Evolutionary conservation across 2,329 filamentous ascomycete genomes (phyloP), one percentile per base, ranked within the genome.

Genomic region (Paecilomyces fulvus): DNA sequence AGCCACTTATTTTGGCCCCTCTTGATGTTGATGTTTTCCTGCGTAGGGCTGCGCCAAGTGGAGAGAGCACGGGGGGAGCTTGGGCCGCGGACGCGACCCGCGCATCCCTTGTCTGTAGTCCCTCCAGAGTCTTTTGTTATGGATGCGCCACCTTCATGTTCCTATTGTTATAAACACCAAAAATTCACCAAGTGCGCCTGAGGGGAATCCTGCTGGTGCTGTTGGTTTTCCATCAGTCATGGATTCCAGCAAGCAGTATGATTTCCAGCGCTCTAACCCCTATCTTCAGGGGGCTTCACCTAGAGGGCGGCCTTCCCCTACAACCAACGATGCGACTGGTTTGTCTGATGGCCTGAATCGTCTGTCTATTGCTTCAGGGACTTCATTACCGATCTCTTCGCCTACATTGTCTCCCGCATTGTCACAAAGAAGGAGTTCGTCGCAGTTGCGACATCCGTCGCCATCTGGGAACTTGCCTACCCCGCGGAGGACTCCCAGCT

Each of bases 401-500:
- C 63, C 63, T 5, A 48, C 59, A 9, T 61, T 62, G 37, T 60
- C 65, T 6, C 58, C 52, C 37, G 51, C 53, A 46, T 56, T 55
- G 21, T 48, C 58, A 9, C 54, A 51, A 11, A 55, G 54, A 11
- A 55, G 54, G 17, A 52, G 52, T 14, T 54, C 59, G 7, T 54
- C 55, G 52, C 51, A 53, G 11, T 43, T 54, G 17, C 58, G 58
- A 52, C 54, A 61, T 55, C 56, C 52, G 33, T 61, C 55, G 25
- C 53, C 63, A 46, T 59, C 60, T 52, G 58, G 53, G 48, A 61
- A 51, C 59, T 62, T 52, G 57, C 17, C 63, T 37, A 54, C 60
- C 8, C 67, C 66, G 21, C 65, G 64, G 57, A 64, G 65, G 54
- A 70, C 67, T 17, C 66, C 71, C 37, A 74, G 72, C 55, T 64